Evolutionary conservation across 257 asterid species (phyloP).

Genomic region (Scutellaria barbata): DNA sequence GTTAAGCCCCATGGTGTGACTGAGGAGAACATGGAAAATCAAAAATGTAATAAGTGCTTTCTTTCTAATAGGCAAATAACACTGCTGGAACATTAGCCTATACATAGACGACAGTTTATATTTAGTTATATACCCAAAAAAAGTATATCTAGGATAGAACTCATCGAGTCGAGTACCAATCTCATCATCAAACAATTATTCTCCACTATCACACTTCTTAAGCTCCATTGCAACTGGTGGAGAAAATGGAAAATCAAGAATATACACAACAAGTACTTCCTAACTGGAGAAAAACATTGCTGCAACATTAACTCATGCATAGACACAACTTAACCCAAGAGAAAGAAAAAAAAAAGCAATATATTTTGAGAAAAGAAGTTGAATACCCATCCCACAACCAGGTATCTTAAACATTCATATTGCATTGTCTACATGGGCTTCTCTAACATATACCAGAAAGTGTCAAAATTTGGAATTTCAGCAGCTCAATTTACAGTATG

Average conservation of each 20-base stretch:
- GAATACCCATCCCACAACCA: neutral
- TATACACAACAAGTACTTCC: neutral
- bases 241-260: neutral
- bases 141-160: too few species aligned
- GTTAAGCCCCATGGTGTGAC: neutral
- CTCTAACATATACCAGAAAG: slow-evolving; percentile 1
- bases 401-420: neutral
- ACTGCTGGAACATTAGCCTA: neutral
- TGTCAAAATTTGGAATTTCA: neutral
- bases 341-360: neutral
- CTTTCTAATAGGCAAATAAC: neutral
- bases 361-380: neutral
- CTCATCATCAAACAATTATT: too few species aligned
- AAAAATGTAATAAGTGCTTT: neutral
- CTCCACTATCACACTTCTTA: neutral
- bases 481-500: neutral
- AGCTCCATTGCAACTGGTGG: neutral
- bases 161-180: too few species aligned
- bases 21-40: neutral
- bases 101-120: neutral
- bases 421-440: slow-evolving; percentile 25
- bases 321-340: neutral
- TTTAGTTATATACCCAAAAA: too few species aligned
- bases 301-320: neutral
- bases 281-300: neutral